phyloP scores from a whole-genome alignment of 2,329 filamentous ascomycete species.

The Acrodontium crateriforme region DNA sequence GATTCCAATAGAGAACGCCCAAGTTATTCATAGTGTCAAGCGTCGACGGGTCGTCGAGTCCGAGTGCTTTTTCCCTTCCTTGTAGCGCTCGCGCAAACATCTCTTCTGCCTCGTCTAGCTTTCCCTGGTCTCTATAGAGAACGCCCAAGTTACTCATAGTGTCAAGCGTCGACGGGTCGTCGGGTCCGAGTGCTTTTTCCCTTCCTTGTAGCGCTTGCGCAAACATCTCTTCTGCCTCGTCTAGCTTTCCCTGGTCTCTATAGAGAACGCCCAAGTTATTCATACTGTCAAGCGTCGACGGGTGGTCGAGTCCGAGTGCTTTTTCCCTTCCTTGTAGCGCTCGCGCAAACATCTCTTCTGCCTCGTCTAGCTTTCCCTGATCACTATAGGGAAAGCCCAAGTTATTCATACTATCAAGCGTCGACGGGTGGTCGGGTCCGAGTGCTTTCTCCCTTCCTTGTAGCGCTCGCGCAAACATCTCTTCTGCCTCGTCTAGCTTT shows the following conservation, averaged over 20 bases:
- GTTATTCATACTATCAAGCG: slow-evolving; percentile 5
- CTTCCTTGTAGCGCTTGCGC: slow-evolving; percentile 4
- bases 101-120: slow-evolving; percentile 5
- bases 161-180: slow-evolving; percentile 5
- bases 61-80: slow-evolving; percentile 1
- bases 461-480: slow-evolving; percentile 6
- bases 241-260: slow-evolving; percentile 5
- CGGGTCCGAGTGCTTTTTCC: slow-evolving; percentile 4
- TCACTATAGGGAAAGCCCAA: slow-evolving; percentile 2
- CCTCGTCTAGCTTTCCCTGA: slow-evolving; percentile 2
- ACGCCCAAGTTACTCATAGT: slow-evolving; percentile 4
- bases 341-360: slow-evolving; percentile 2
- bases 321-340: slow-evolving; percentile 3
- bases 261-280: slow-evolving; percentile 6
- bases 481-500: slow-evolving; percentile 7
- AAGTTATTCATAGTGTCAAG: slow-evolving; percentile 1
- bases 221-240: slow-evolving; percentile 8
- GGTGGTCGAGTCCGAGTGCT: slow-evolving; percentile 3
- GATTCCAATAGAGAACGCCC: background rate
- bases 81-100: slow-evolving; percentile 5
- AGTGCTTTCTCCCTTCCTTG: slow-evolving; percentile 4
- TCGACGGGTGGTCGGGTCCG: slow-evolving; percentile 4
- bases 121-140: slow-evolving; percentile 5
- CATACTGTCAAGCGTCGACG: slow-evolving; percentile 6
- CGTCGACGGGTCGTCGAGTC: slow-evolving; percentile 1